These are phyloP conservation scores for Pichia eremophila DNA, from an alignment of 805 yeast genomes.

Conservation along the genomic window DNA sequence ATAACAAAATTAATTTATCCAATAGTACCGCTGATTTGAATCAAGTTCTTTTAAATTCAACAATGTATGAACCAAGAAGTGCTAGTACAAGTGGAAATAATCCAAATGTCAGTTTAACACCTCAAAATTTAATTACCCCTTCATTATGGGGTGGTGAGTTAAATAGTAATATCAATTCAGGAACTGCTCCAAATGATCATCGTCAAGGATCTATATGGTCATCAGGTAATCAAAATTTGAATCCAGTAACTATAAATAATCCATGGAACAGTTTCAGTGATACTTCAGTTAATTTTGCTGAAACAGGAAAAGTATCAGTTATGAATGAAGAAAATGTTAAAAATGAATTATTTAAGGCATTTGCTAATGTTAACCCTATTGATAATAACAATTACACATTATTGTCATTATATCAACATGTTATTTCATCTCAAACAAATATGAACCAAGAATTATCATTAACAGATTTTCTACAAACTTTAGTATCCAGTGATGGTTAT, in stretches of 20 bases:
- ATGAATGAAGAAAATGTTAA: slow-evolving; percentile 31
- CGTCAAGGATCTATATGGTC: slow-evolving; percentile 19
- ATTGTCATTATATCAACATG: slow-evolving; percentile 19
- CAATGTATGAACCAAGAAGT: not conserved
- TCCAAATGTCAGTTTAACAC: not conserved
- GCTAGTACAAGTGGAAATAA: not conserved
- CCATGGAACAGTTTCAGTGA: slow-evolving; percentile 1
- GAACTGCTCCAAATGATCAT: not conserved
- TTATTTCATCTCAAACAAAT: slow-evolving; percentile 30
- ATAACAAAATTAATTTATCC: too few relatives aligned
- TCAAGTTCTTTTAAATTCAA: too few relatives aligned
- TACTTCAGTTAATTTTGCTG: not conserved
- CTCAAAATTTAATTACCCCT: not conserved
- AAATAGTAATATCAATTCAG: not conserved
- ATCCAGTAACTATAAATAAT: not conserved
- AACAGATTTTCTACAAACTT: slow-evolving; percentile 2
- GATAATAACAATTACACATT: slow-evolving; percentile 13
- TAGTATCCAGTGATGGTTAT: not conserved
- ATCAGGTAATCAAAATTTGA: not conserved
- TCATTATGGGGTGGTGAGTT: not conserved
- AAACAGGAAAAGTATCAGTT: too few relatives aligned
- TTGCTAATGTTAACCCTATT: slow-evolving; percentile 24
- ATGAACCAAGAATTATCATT: slow-evolving; percentile 26
- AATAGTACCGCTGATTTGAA: too few relatives aligned
- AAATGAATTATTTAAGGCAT: slow-evolving; percentile 33